Conservation (phyloP, 805 yeast genomes). For the Candida fluviatilis region DNA sequence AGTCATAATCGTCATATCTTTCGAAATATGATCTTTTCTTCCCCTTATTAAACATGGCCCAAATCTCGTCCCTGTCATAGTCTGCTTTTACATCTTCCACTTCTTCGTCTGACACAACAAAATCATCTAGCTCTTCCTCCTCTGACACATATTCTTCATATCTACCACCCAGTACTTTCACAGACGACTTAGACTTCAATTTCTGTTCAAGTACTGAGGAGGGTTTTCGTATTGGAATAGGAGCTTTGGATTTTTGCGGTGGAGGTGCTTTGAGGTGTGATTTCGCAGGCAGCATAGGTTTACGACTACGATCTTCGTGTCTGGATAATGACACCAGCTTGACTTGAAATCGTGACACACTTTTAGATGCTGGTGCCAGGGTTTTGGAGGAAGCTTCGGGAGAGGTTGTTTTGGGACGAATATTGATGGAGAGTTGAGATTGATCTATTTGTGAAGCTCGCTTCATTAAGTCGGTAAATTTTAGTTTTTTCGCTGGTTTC, state of each 20-base stretch:
- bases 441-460: conserved; percentile 60
- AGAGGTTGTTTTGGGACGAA: conserved; percentile 39
- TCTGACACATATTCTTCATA: conserved; percentile 34
- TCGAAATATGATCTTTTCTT: conserved; percentile 44
- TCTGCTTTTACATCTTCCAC: conserved; percentile 41
- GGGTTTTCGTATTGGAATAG: conserved; percentile 52
- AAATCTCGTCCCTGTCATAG: conserved; percentile 81
- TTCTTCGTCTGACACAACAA: conserved; percentile 54
- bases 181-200: conserved; percentile 32
- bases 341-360: too few relatives aligned
- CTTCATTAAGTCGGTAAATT: conserved; percentile 65
- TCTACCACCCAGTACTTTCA: too few relatives aligned
- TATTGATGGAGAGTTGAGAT: conserved; percentile 30
- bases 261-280: too few relatives aligned
- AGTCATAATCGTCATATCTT: conserved; percentile 45
- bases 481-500: conserved; percentile 41
- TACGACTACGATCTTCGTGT: too few relatives aligned
- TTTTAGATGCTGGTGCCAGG: not conserved
- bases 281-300: too few relatives aligned
- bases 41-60: conserved; percentile 78
- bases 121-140: conserved; percentile 49
- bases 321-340: too few relatives aligned
- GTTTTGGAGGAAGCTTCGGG: conserved; percentile 16
- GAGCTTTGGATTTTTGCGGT: conserved; percentile 12
- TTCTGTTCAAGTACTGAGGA: conserved; percentile 49